phyloP scores from a whole-genome alignment of 139 green algal genomes.

The Trebouxia sp. region DNA sequence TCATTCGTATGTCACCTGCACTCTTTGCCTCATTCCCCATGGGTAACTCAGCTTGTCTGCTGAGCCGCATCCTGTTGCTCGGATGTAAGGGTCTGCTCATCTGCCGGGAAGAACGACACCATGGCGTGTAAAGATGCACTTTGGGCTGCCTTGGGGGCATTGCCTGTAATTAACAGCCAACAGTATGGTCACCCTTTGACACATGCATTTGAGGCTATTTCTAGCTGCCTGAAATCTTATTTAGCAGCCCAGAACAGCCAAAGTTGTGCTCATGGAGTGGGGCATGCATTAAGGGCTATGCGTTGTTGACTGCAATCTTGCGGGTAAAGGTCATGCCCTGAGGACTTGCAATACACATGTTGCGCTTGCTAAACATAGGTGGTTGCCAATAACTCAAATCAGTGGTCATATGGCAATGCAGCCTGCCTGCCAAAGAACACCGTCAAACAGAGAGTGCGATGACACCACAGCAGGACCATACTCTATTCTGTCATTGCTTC shows the following conservation, averaged over 20 bases:
- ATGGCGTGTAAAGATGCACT: conserved; percentile 11
- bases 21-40: background rate
- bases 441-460: conserved; percentile 8
- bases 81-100: background rate
- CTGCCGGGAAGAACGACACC: background rate
- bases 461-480: conserved; percentile 2
- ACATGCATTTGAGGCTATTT: conserved; percentile 11
- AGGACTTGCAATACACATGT: background rate
- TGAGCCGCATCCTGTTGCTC: conserved; percentile 9
- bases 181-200: background rate
- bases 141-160: conserved; percentile 5
- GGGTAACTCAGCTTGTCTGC: background rate
- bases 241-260: conserved; percentile 4
- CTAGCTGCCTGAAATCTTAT: conserved; percentile 5
- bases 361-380: too few species aligned
- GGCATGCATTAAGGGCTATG: background rate
- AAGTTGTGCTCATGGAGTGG: conserved; percentile 6
- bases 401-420: conserved; percentile 6
- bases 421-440: conserved; percentile 6
- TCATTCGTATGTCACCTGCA: conserved; percentile 12
- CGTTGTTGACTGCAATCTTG: conserved; percentile 9
- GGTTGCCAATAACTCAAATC: conserved; percentile 5
- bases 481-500: conserved; percentile 14
- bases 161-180: conserved; percentile 4
- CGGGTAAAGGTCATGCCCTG: background rate